Conservation (phyloP, 352 stramenopile genomes). For the Phytophthora capsici region DNA sequence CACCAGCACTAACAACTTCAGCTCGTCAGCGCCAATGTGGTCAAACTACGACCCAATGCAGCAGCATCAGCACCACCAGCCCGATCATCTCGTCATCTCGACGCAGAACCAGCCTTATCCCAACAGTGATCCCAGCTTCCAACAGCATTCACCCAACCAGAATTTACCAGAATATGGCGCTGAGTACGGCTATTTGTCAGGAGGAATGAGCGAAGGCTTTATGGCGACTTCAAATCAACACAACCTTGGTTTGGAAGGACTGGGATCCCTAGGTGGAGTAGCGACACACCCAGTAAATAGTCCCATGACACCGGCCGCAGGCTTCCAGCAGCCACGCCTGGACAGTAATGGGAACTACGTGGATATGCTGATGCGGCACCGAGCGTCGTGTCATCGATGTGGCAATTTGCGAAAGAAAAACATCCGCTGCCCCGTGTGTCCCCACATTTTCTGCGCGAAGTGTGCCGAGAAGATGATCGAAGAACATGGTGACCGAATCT, state of each 20-base stretch:
- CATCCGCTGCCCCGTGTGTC: slow-evolving; percentile 79
- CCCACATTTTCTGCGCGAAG: slow-evolving; percentile 91
- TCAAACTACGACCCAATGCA: slow-evolving; percentile 34
- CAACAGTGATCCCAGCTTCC: slow-evolving; percentile 19
- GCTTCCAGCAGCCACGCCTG: slow-evolving; percentile 23
- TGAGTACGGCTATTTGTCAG: slow-evolving; percentile 21
- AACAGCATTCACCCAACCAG: slow-evolving; percentile 19
- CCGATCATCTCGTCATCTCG: slow-evolving; percentile 28
- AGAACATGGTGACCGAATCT: slow-evolving; percentile 80
- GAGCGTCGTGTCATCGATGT: slow-evolving; percentile 87
- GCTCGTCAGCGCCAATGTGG: slow-evolving; percentile 37
- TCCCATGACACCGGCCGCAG: not conserved
- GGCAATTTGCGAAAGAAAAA: slow-evolving; percentile 91
- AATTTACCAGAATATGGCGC: slow-evolving; percentile 23
- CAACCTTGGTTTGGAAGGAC: slow-evolving; percentile 15
- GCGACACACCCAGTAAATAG: slow-evolving; percentile 10
- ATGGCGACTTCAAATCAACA: slow-evolving; percentile 14
- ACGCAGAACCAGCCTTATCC: slow-evolving; percentile 38
- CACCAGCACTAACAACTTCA: slow-evolving; percentile 33
- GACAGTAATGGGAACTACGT: slow-evolving; percentile 32
- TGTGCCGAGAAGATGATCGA: slow-evolving; percentile 91
- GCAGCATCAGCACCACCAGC: slow-evolving; percentile 17
- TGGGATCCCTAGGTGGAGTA: slow-evolving; percentile 8
- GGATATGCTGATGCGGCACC: slow-evolving; percentile 69
- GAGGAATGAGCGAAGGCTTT: slow-evolving; percentile 17